These are phyloP conservation scores for Nematodospora anomalae DNA, from an alignment of 1,139 yeast genomes.

Conservation along the genomic window DNA sequence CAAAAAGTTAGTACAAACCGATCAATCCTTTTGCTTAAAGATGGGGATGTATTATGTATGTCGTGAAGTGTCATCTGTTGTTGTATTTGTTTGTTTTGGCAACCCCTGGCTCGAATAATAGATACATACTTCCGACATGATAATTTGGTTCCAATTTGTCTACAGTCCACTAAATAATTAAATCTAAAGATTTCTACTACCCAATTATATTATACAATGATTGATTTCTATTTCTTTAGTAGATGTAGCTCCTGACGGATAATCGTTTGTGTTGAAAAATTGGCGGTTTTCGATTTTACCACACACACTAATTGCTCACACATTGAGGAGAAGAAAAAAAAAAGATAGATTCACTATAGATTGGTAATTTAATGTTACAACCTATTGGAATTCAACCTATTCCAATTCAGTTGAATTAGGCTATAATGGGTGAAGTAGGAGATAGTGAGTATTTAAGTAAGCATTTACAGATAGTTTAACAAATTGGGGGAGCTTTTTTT, in stretches of 20 bases:
- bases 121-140: conserved; percentile 17
- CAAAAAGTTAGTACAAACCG: conserved; percentile 15
- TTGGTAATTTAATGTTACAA: too few species aligned
- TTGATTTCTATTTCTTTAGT: background rate
- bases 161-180: background rate
- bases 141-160: background rate
- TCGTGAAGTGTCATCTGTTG: background rate
- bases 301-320: background rate
- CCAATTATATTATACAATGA: background rate
- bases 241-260: background rate
- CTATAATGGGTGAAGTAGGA: too few species aligned
- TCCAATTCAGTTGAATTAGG: too few species aligned
- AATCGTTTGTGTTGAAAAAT: background rate
- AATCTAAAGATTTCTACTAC: background rate
- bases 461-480: too few species aligned
- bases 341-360: too few species aligned
- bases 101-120: background rate
- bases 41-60: background rate
- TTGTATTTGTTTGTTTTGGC: conserved; percentile 1
- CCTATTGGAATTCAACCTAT: too few species aligned
- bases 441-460: too few species aligned
- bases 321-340: too few species aligned
- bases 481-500: too few species aligned
- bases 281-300: background rate
- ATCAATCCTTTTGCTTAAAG: background rate